phyloP scores from a whole-genome alignment of 257 asterid species.

The Nicotiana noctiflora region DNA sequence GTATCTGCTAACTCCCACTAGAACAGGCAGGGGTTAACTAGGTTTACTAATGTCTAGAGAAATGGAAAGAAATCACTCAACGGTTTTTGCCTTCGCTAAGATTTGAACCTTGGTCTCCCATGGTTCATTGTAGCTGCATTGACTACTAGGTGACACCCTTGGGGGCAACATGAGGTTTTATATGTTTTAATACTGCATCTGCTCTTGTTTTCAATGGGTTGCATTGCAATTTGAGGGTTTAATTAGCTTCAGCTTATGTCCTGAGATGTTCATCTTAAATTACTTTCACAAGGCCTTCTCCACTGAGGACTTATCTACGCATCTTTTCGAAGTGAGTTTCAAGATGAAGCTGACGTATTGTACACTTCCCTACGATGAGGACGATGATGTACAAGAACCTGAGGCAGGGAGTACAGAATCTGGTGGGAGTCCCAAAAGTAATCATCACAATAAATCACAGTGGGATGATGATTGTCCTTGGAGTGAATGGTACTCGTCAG shows the following conservation, averaged over 20 bases:
- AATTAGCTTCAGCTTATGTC: neutral
- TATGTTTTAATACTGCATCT: neutral
- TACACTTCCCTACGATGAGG: constrained; percentile 59
- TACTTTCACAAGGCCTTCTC: constrained; percentile 57
- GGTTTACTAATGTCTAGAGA: no score
- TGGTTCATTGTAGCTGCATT: neutral
- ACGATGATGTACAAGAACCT: constrained; percentile 43
- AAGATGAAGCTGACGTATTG: constrained; percentile 82
- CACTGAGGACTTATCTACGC: constrained; percentile 74
- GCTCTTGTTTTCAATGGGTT: neutral
- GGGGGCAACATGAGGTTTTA: neutral
- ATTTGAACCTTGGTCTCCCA: no score
- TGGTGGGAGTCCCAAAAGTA: constrained; percentile 41
- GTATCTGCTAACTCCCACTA: no score
- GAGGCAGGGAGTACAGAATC: constrained; percentile 40
- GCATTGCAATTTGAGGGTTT: neutral
- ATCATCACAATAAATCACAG: constrained; percentile 40
- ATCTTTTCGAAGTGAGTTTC: constrained; percentile 64
- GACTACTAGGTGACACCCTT: no score
- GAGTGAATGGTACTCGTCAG: constrained; percentile 95
- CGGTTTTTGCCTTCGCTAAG: no score
- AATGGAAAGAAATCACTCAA: no score
- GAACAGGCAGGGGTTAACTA: no score
- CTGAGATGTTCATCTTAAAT: neutral
- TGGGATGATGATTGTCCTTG: constrained; percentile 93